These are phyloP conservation scores for Aspergillus sojae DNA, from an alignment of 2,329 filamentous ascomycete species.

Conservation along the genomic window DNA sequence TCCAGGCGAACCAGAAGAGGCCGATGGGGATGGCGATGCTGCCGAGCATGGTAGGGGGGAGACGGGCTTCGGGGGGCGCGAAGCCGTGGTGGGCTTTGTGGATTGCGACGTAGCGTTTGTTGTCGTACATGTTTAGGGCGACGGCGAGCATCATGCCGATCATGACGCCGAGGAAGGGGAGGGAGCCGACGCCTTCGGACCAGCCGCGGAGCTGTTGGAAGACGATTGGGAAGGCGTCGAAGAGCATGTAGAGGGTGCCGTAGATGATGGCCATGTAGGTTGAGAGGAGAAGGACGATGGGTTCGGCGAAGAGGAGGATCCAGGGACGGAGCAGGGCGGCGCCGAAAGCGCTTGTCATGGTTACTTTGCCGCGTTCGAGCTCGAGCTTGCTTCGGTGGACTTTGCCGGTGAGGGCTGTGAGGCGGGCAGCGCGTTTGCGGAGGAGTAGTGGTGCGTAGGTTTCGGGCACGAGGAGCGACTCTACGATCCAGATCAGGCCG, in stretches of 20 bases:
- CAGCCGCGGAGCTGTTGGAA: constrained; percentile 32
- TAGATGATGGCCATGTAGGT: constrained; percentile 35
- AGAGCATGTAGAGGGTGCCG: constrained; percentile 35
- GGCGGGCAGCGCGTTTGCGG: constrained; percentile 28
- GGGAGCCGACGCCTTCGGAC: constrained; percentile 30
- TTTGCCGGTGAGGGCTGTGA: constrained; percentile 29
- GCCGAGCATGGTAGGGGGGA: constrained; percentile 30
- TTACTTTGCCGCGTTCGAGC: constrained; percentile 26
- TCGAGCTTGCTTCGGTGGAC: constrained; percentile 29
- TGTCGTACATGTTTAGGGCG: constrained; percentile 23
- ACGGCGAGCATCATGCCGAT: constrained; percentile 33
- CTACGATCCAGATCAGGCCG: constrained; percentile 32
- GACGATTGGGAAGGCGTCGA: constrained; percentile 35
- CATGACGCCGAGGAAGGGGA: constrained; percentile 36
- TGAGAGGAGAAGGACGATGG: constrained; percentile 34
- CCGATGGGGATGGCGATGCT: constrained; percentile 29
- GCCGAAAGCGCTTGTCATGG: constrained; percentile 26
- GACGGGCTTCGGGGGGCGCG: constrained; percentile 30
- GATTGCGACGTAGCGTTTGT: constrained; percentile 27
- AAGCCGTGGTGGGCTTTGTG: constrained; percentile 24
- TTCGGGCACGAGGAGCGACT: constrained; percentile 28
- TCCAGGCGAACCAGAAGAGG: constrained; percentile 39
- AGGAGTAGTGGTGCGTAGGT: constrained; percentile 36
- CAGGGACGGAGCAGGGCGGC: constrained; percentile 31
- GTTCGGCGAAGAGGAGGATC: constrained; percentile 34